Evolutionary conservation across 176 grass and related monocot species (phyloP), one percentile per base, ranked within the genome.

Genomic region (Hyparrhenia diplandra): DNA sequence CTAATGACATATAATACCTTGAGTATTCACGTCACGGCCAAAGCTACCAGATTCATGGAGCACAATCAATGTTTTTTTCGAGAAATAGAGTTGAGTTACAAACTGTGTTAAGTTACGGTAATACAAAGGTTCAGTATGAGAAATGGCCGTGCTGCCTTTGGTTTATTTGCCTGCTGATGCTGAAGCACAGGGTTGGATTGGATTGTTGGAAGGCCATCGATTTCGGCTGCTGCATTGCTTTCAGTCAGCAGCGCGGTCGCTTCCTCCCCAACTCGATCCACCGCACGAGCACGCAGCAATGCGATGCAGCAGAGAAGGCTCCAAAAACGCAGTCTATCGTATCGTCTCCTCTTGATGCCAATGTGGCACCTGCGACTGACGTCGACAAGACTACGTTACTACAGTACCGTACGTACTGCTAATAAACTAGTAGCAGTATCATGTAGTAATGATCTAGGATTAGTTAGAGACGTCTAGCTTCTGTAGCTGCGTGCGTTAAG

Each of bases 311-410:
- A 10, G 5, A 18, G 31, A 60, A 70, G 40, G 28, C 51, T 58
- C 51, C 78, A 81, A 81, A 81, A 81, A 42, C 42, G 51, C 67
- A 32, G 31, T 32, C 31, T 32, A 32, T 32, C 4, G 31, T 32
- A 32, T 32, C 31, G 31, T 2, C 31, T 32, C 31, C 2, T 32
- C 75, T 78, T 58, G 78, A 81, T 60, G 24, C 67, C 66, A 42
- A 71, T 4, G 49, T 71, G 36, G 79, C 67, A 30, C 67, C 79
- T 81, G 67, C 51, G 79, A 60, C 34, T 71, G 67, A 81, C 47
- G 51, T 81, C 49, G 66, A 59, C 31, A 24, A 59, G 78, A 81
- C 46, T 51, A 69, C 32, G 77, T 66, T 78, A 23, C 68, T 5
- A 18, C 25, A 13, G 10, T 59, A 59, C 16, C 16, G 49, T 55